Base-by-base conservation (phyloP, 768 basidiomycete genomes). In the Gyrodon lividus region DNA sequence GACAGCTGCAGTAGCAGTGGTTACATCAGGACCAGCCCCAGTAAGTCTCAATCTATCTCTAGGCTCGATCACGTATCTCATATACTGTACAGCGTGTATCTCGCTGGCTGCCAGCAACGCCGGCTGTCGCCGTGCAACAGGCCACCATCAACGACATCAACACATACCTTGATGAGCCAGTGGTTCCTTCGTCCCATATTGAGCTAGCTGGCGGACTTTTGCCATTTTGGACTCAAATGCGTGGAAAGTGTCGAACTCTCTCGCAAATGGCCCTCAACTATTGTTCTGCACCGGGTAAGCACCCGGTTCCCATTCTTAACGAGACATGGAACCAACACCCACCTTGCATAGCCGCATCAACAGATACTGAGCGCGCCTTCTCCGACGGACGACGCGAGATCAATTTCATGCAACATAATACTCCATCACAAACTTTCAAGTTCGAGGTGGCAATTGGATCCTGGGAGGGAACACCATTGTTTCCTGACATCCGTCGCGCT, bases 361-460 rank as follows among this genome's bases (percentile, higher is more conserved):
- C 10, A 2, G 30, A 31, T 31, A 13, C 42, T 13, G 42, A 50
- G 9, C 26, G 42, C 4, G 19, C 49, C 24, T 50, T 50, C 20
- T 50, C 35, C 4, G 34, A 43, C 4, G 33, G 42, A 13, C 35
- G 35, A 14, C 34, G 43, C 5, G 42, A 50, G 12, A 39, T 44
- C 6, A 50, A 50, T 22, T 42, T 43, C 22, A 20, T 50, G 17
- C 49, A 50, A 20, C 49, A 50, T 19, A 23, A 30, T 2, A 50
- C 35, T 6, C 20, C 23, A 6, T 43, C 48, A 5, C 49, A 50
- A 9, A 31, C 33, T 9, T 49, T 49, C 41, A 49, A 49, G 23
- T 41, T 42, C 3, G 20, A 50, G 20, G 19, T 50, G 9, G 41
- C 42, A 22, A 20, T 50, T 6, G 49, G 49, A 19, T 50, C 49